phyloP scores from a whole-genome alignment of 768 basidiomycete species.

The Auriscalpium microsporum region DNA sequence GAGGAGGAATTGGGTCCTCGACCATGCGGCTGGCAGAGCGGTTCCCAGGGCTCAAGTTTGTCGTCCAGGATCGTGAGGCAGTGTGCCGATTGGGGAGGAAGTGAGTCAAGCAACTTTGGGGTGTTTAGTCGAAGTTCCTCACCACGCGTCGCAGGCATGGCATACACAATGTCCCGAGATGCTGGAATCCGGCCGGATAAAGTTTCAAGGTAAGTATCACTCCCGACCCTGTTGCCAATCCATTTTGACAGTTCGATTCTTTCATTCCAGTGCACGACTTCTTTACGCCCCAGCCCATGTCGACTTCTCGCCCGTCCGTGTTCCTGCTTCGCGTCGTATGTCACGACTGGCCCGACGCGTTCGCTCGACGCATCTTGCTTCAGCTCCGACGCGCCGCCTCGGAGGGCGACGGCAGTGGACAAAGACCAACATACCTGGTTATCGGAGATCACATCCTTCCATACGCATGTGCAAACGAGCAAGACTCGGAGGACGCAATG shows the following conservation, averaged over 20 bases:
- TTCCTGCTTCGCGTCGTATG: slow-evolving; percentile 65
- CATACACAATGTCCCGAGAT: slow-evolving; percentile 10
- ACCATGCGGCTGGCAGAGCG: slow-evolving; percentile 35
- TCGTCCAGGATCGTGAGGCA: slow-evolving; percentile 54
- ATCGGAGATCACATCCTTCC: slow-evolving; percentile 69
- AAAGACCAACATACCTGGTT: slow-evolving; percentile 43
- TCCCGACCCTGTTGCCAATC: neutral
- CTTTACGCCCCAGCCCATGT: slow-evolving; percentile 46
- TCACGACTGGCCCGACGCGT: slow-evolving; percentile 72
- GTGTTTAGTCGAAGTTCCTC: neutral
- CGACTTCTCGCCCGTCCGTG: slow-evolving; percentile 40
- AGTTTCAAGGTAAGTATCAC: slow-evolving; percentile 12
- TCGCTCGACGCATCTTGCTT: slow-evolving; percentile 34
- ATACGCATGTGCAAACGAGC: slow-evolving; percentile 42
- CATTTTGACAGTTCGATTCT: neutral
- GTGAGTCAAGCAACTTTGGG: slow-evolving; percentile 12
- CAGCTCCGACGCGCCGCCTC: slow-evolving; percentile 34
- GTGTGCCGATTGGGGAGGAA: slow-evolving; percentile 40
- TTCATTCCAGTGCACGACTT: slow-evolving; percentile 59
- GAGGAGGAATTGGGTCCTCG: slow-evolving; percentile 58
- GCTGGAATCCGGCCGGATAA: slow-evolving; percentile 12
- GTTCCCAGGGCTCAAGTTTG: slow-evolving; percentile 35
- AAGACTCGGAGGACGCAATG: slow-evolving; percentile 3
- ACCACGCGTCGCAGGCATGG: slow-evolving; percentile 10
- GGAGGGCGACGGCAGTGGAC: slow-evolving; percentile 1